A percentile compares a stretch with the other conserved stretches of the same genome.
These are phyloP conservation scores for Medicago lupulina DNA, from an alignment of 306 rosid species.

Conservation along the genomic window DNA sequence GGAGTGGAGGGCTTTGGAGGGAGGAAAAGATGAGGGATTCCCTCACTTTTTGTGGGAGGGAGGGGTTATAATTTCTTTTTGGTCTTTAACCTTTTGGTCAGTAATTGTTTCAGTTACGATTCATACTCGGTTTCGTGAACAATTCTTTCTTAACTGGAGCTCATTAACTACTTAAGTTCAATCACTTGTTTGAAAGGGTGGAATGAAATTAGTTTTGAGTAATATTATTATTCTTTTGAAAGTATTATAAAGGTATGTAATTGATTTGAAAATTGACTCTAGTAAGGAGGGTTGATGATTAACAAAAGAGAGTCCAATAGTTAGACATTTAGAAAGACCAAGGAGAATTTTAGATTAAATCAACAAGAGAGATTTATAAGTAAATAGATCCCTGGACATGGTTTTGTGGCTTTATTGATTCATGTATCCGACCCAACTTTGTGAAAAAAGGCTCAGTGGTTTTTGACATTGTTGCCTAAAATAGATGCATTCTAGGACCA, in stretches of 20 bases:
- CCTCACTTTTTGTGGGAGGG: background rate
- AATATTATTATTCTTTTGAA: too few relatives aligned
- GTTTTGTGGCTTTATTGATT: background rate
- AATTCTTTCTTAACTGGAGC: too few relatives aligned
- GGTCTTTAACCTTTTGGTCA: too few relatives aligned
- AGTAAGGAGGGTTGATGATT: background rate
- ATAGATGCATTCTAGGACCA: background rate
- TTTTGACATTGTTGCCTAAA: background rate
- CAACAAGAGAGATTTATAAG: background rate
- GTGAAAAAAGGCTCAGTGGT: background rate
- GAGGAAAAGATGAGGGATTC: background rate
- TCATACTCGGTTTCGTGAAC: too few relatives aligned
- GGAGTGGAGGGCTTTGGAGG: too few relatives aligned
- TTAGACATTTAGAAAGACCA: background rate
- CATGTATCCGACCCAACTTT: background rate
- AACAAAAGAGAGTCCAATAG: background rate
- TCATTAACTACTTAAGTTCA: too few relatives aligned
- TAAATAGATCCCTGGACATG: background rate
- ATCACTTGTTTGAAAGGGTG: too few relatives aligned
- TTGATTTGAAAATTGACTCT: too few relatives aligned
- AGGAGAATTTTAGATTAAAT: background rate
- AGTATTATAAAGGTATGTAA: too few relatives aligned
- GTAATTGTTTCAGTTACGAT: too few relatives aligned
- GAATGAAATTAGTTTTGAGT: too few relatives aligned
- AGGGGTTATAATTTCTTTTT: too few relatives aligned